Percentiles rank a stretch among this genome's conserved stretches.
Conservation (phyloP, 2,329 filamentous ascomycete genomes). For the Teratosphaeria pseudoeucalypti region DNA sequence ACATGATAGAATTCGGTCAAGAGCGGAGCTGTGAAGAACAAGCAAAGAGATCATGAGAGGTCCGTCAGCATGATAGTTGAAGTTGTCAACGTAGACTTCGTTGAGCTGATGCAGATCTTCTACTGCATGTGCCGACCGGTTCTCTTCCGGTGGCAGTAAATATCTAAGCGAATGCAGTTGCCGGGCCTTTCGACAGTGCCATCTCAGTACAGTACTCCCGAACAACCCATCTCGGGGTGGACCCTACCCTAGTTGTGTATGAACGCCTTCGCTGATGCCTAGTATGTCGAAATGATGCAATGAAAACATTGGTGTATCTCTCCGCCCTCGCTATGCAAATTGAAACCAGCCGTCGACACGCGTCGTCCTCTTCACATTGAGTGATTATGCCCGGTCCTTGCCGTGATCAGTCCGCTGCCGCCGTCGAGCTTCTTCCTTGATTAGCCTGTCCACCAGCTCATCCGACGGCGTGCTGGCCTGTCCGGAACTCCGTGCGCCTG, state of each 20-base stretch:
- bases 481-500: constrained; percentile 26
- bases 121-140: background rate
- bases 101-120: background rate
- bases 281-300: background rate
- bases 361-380: background rate
- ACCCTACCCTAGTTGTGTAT: background rate
- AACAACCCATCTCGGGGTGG: background rate
- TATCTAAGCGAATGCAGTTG: background rate
- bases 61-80: background rate
- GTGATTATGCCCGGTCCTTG: background rate
- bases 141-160: background rate
- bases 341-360: background rate
- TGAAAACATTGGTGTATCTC: background rate
- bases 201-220: background rate
- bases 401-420: background rate
- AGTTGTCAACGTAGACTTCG: background rate
- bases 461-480: constrained; percentile 12
- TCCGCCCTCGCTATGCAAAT: background rate
- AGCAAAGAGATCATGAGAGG: background rate
- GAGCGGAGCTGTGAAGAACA: background rate
- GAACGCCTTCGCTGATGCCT: background rate
- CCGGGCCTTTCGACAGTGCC: background rate
- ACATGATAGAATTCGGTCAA: background rate
- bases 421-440: constrained; percentile 34
- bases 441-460: constrained; percentile 39